Conservation (phyloP, 768 basidiomycete species). For the Cyclocybe cylindracea region DNA sequence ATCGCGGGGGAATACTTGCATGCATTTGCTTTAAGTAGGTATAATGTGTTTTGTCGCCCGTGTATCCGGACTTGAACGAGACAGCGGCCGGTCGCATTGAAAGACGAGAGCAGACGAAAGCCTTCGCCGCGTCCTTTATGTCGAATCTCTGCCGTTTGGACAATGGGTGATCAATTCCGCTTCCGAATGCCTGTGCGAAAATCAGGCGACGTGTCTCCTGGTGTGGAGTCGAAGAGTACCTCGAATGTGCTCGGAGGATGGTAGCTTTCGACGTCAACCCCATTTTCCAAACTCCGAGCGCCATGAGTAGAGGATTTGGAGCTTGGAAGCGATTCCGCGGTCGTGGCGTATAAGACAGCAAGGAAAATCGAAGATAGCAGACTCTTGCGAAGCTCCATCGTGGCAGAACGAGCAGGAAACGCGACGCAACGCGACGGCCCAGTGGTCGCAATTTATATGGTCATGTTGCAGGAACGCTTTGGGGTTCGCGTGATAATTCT, state of each 20-base stretch:
- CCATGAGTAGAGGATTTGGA: constrained; percentile 34
- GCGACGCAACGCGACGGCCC: too few relatives aligned
- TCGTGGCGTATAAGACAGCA: constrained; percentile 27
- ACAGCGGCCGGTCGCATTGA: constrained; percentile 19
- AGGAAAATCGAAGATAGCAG: constrained; percentile 19
- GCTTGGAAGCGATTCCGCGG: constrained; percentile 24
- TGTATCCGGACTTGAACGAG: constrained; percentile 25
- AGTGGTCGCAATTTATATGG: too few relatives aligned
- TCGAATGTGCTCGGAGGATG: constrained; percentile 38
- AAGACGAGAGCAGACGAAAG: constrained; percentile 26
- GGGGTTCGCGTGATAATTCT: too few relatives aligned
- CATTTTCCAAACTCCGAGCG: constrained; percentile 27
- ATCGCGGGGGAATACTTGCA: constrained; percentile 14
- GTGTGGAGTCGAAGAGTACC: constrained; percentile 18
- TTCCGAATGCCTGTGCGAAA: constrained; percentile 27
- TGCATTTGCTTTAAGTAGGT: constrained; percentile 28
- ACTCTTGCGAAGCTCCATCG: too few relatives aligned
- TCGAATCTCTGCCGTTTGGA: constrained; percentile 21
- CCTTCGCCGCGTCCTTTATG: constrained; percentile 24
- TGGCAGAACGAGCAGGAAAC: too few relatives aligned
- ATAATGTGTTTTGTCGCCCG: constrained; percentile 23
- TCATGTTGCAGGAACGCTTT: too few relatives aligned
- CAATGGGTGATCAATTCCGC: constrained; percentile 30
- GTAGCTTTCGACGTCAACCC: constrained; percentile 32
- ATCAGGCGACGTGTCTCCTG: not conserved